Evolutionary conservation across 768 basidiomycete species (phyloP).

Genomic region (Paxillus rubicundulus): DNA sequence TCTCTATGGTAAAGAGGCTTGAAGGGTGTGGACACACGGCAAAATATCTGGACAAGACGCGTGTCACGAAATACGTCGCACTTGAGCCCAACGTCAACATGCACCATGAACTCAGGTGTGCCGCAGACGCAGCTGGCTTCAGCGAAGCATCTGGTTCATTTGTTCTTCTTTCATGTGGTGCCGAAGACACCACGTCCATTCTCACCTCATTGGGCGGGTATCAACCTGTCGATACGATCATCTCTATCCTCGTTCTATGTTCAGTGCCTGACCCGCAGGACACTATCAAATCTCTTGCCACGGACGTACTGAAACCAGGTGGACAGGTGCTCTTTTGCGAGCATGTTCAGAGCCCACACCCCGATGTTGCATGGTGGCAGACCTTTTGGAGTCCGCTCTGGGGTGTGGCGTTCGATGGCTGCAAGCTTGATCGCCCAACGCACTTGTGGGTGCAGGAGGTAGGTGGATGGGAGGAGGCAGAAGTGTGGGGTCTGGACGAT

Average conservation of each 20-base stretch:
- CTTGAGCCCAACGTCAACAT: conserved; percentile 68
- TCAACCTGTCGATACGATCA: conserved; percentile 53
- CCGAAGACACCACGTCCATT: conserved; percentile 54
- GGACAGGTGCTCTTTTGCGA: conserved; percentile 69
- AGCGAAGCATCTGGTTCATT: conserved; percentile 51
- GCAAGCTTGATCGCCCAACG: conserved; percentile 57
- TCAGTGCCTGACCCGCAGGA: conserved; percentile 55
- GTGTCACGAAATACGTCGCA: conserved; percentile 65
- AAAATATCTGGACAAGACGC: conserved; percentile 53
- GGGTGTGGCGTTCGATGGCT: conserved; percentile 59
- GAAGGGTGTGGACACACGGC: conserved; percentile 63
- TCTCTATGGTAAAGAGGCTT: background rate
- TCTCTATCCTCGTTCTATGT: conserved; percentile 67
- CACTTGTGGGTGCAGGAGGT: conserved; percentile 43
- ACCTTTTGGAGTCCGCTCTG: conserved; percentile 71
- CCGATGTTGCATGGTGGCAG: conserved; percentile 71
- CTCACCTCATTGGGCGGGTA: conserved; percentile 37
- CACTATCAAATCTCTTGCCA: conserved; percentile 45
- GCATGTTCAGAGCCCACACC: conserved; percentile 56
- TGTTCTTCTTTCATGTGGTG: conserved; percentile 59
- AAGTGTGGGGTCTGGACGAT: conserved; percentile 47
- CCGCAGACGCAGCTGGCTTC: conserved; percentile 52
- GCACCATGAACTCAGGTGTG: conserved; percentile 53
- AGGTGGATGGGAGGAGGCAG: conserved; percentile 48
- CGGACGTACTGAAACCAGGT: conserved; percentile 57